phyloP scores from a whole-genome alignment of 2,329 filamentous ascomycete genomes.

The Fusarium begoniae region DNA sequence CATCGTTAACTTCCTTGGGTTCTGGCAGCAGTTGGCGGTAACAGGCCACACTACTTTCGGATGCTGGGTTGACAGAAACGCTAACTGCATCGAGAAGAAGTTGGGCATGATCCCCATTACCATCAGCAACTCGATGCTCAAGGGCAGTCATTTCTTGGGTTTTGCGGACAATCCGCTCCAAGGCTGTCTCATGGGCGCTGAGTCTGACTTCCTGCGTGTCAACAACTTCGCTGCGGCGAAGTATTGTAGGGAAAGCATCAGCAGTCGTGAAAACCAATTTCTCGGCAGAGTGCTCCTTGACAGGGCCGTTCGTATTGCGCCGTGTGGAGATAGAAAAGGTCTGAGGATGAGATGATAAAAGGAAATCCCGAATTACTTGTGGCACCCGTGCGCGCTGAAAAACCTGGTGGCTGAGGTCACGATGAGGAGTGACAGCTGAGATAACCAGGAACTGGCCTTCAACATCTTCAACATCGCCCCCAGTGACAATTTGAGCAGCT shows the following conservation, averaged over 20 bases:
- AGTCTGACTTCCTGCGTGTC: slow-evolving; percentile 72
- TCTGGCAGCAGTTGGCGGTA: slow-evolving; percentile 80
- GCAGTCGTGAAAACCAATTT: slow-evolving; percentile 86
- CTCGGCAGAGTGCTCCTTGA: slow-evolving; percentile 79
- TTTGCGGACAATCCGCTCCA: slow-evolving; percentile 91
- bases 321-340: slow-evolving; percentile 80
- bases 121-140: slow-evolving; percentile 77
- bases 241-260: slow-evolving; percentile 89
- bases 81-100: slow-evolving; percentile 79
- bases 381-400: slow-evolving; percentile 89
- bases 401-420: slow-evolving; percentile 82
- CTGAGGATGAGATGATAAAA: slow-evolving; percentile 80
- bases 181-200: slow-evolving; percentile 82
- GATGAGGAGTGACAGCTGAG: slow-evolving; percentile 81
- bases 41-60: slow-evolving; percentile 79
- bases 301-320: slow-evolving; percentile 73
- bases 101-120: slow-evolving; percentile 74
- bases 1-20: slow-evolving; percentile 51
- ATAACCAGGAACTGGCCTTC: slow-evolving; percentile 93
- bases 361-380: slow-evolving; percentile 84
- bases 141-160: slow-evolving; percentile 83
- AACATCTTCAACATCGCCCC: slow-evolving; percentile 76
- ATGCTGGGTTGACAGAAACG: slow-evolving; percentile 77
- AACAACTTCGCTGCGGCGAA: slow-evolving; percentile 87
- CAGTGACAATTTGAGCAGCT: slow-evolving; percentile 80